Evolutionary conservation across 1,284 basidiomycete genomes (phyloP).

Genomic region (Moesziomyces antarcticus): DNA sequence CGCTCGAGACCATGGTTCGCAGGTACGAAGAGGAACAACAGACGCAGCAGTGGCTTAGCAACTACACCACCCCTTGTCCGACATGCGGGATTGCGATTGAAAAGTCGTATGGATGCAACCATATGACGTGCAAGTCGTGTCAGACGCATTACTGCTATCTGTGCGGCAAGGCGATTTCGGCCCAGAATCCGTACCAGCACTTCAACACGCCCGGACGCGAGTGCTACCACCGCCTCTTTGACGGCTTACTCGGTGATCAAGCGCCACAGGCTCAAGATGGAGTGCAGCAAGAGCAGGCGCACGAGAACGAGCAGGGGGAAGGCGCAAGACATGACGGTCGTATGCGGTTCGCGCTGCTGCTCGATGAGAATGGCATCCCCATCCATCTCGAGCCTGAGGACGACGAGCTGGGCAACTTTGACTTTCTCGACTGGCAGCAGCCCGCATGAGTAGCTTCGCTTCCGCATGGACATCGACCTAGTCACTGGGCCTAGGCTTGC

Average conservation of each 20-base stretch:
- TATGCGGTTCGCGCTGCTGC: constrained; percentile 20
- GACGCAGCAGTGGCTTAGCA: constrained; percentile 36
- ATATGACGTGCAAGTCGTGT: constrained; percentile 53
- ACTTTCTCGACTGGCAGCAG: constrained; percentile 35
- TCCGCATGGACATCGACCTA: too few species aligned
- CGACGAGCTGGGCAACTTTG: constrained; percentile 13
- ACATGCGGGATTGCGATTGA: constrained; percentile 43
- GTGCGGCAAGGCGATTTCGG: constrained; percentile 42
- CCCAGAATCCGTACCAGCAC: constrained; percentile 44
- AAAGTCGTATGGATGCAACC: constrained; percentile 53
- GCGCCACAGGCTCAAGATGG: not conserved
- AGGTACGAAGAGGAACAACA: constrained; percentile 46
- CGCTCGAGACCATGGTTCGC: constrained; percentile 36
- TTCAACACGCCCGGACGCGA: constrained; percentile 39
- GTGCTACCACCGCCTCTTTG: constrained; percentile 44
- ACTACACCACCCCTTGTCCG: constrained; percentile 48
- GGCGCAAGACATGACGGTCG: constrained; percentile 5
- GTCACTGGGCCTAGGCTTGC: too few species aligned
- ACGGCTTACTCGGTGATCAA: constrained; percentile 33
- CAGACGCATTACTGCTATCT: constrained; percentile 52
- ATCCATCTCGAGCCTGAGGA: constrained; percentile 27
- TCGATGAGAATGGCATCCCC: constrained; percentile 35
- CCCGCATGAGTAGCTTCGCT: not conserved
- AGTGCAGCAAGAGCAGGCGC: constrained; percentile 3
- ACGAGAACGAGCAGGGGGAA: not conserved